Conservation (phyloP, 768 basidiomycete species). For the Lyophyllum shimeji region DNA sequence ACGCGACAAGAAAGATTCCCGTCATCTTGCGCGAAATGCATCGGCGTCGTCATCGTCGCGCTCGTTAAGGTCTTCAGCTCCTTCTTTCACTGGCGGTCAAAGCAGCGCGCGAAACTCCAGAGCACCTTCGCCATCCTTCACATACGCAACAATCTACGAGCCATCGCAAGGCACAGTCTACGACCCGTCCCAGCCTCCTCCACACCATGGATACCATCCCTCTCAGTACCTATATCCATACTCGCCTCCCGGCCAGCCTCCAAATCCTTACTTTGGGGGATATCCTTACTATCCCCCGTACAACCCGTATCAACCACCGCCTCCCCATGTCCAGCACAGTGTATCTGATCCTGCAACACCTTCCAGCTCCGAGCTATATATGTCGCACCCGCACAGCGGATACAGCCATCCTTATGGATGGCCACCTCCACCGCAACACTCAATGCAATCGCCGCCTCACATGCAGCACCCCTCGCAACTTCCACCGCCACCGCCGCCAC, state of each 20-base stretch:
- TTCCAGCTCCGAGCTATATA: constrained; percentile 31
- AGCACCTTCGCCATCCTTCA: constrained; percentile 76
- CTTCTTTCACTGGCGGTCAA: constrained; percentile 50
- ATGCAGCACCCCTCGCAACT: constrained; percentile 31
- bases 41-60: constrained; percentile 61
- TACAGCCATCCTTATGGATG: constrained; percentile 38
- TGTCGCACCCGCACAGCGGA: constrained; percentile 20
- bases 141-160: constrained; percentile 74
- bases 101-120: constrained; percentile 70
- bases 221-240: constrained; percentile 52
- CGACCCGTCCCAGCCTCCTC: constrained; percentile 46
- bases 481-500: constrained; percentile 26
- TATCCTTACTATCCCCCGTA: constrained; percentile 40
- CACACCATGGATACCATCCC: constrained; percentile 43
- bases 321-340: constrained; percentile 30
- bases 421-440: constrained; percentile 32
- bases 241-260: constrained; percentile 42
- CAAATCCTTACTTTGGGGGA: constrained; percentile 38
- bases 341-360: constrained; percentile 32
- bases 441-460: constrained; percentile 32
- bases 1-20: constrained; percentile 56
- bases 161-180: constrained; percentile 47
- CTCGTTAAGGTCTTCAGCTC: constrained; percentile 54
- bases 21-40: constrained; percentile 40
- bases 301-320: constrained; percentile 37